phyloP scores from a whole-genome alignment of 371 early-diverging fungal species.

The Scutellospora calospora region DNA sequence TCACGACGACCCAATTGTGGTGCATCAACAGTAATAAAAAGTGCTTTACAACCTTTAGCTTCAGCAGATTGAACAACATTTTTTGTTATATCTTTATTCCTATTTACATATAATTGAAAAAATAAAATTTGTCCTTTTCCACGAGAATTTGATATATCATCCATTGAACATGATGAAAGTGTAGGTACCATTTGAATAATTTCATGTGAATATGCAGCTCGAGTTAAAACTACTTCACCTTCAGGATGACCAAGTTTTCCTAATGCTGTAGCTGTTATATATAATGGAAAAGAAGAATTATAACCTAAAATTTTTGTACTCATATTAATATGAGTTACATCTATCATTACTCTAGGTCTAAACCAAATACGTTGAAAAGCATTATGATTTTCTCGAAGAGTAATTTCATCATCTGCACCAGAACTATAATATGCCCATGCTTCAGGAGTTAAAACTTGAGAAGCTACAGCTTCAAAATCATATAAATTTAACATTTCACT shows the following conservation, averaged over 20 bases:
- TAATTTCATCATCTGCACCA: slow-evolving; percentile 86
- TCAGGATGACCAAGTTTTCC: slow-evolving; percentile 82
- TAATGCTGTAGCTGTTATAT: slow-evolving; percentile 69
- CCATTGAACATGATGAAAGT: slow-evolving; percentile 74
- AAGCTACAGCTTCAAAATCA: slow-evolving; percentile 82
- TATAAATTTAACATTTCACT: slow-evolving; percentile 71
- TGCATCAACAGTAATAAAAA: slow-evolving; percentile 95
- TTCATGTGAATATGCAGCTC: slow-evolving; percentile 61
- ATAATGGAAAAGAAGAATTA: slow-evolving; percentile 60
- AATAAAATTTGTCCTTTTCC: slow-evolving; percentile 54
- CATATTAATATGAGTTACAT: slow-evolving; percentile 72
- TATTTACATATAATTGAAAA: slow-evolving; percentile 93
- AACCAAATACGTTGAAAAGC: slow-evolving; percentile 82
- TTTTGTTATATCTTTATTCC: slow-evolving; percentile 77
- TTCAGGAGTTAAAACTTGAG: slow-evolving; percentile 61
- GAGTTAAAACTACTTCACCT: slow-evolving; percentile 75
- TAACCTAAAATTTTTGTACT: slow-evolving; percentile 73
- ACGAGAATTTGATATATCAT: slow-evolving; percentile 64
- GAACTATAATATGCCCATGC: slow-evolving; percentile 91
- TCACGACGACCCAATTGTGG: slow-evolving; percentile 90
- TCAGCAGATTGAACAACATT: slow-evolving; percentile 84
- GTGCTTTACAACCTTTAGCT: slow-evolving; percentile 78
- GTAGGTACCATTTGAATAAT: slow-evolving; percentile 79
- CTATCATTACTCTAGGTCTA: slow-evolving; percentile 79
- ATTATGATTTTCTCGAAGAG: slow-evolving; percentile 78